Evolutionary conservation across 2,329 filamentous ascomycete genomes (phyloP), one percentile per base, ranked within the genome.

Genomic region (Rhynchosporium secalis): DNA sequence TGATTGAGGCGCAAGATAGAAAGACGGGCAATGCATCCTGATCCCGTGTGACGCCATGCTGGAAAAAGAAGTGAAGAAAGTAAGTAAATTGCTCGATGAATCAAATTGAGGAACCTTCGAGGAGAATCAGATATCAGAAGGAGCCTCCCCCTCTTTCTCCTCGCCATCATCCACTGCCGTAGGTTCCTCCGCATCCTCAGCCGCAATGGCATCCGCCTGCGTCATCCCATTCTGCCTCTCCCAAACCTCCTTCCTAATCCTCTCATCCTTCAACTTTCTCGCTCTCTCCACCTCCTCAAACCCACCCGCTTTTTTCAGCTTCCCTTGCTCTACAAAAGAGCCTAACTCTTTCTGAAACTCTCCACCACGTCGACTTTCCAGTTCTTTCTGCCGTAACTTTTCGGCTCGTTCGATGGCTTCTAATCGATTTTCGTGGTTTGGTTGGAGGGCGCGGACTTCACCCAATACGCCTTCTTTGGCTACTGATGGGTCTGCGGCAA

Each of bases 361-460:
- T 41, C 88, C 90, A 31, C 83, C 83, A 20, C 81, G 82, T 2
- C 95, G 85, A 65, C 80, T 88, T 74, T 91, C 90, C 0, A 99
- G 83, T 74, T 99, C 95, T 73, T 91, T 92, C 76, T 95, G 90
- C 28, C 95, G 84, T 7, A 92, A 83, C 78, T 93, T 95, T 78
- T 98, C 95, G 0, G 95, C 95, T n/a, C 95, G 87, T 75, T 98
- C 93, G 68, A 99, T 99, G 41, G 95, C 95, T 76, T 98, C 95
- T 0, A 99, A 81, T 41, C 95, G 85, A 69, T 91, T 87, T 75
- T 97, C 92, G 75, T 99, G 95, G 72, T 99, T 98, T 1, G 94
- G 93, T 73, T 95, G 91, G 51, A 99, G 79, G 3, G 95, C 95
- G 48, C 95, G 87, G 49, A 99, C 94, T 78, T 98, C 95, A 52